Base-by-base conservation (phyloP, 768 basidiomycete genomes). In the Podaxis pistillaris region DNA sequence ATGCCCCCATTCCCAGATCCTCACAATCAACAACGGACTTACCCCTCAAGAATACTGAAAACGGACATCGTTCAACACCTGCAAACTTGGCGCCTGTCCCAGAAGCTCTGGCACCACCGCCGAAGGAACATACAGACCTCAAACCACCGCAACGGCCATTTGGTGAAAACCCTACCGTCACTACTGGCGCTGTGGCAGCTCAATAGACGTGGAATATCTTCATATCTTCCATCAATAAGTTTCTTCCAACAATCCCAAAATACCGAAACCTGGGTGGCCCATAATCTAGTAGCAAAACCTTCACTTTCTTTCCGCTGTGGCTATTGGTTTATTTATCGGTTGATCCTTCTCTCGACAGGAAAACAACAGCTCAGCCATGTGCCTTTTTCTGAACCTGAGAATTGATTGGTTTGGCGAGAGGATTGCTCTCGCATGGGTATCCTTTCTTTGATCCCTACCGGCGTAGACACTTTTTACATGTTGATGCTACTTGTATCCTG, bases 91-190 rank as follows among this genome's bases (percentile, higher is more conserved):
- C 72, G 60, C 66, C 76, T 56, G 68, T 73, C 26, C 66, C 71
- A 50, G 74, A 80, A 61, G 68, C 73, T 26, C 73, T 78, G 64
- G 72, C 76, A 69, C 49, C 77, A 63, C 82, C 77, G 62, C 65
- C 73, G 53, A 81, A 81, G 67, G 80, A 84, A 51, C 71, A 72
- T n/a, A 64, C 76, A 46, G 78, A 80, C 62, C 74, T 86, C 75
- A 87, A 85, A 72, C 76, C 85, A 41, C 82, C 87, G 64, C 85
- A 86, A 71, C 70, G 86, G 59, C 79, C 86, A 17, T 84, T 86
- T 66, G 81, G 80, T 65, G 88, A 90, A 71, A 86, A 82, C 67
- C 79, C 84, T 52, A 76, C 82, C 47, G 78, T 88, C 63, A 77
- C 81, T 54, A 78, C 86, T 58, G 73, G 77, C 52, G 70, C 75